A percentile compares a stretch with the other conserved stretches of the same genome.
Evolutionary conservation across 768 basidiomycete genomes (phyloP).

Genomic region (Rhodosporidiobolus sp.): DNA sequence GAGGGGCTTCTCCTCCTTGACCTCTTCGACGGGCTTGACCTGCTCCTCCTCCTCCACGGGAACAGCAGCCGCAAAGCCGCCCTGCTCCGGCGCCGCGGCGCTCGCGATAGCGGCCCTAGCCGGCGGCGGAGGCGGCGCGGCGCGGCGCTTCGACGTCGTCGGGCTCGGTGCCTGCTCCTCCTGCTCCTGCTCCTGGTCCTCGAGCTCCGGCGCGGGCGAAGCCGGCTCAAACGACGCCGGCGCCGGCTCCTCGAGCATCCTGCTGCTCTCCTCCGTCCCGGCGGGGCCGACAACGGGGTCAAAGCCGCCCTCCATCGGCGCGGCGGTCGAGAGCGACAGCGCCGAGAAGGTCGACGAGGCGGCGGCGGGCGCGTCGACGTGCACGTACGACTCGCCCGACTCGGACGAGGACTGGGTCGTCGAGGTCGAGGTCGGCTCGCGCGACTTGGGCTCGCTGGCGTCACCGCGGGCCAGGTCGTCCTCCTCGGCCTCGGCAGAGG

Average conservation of each 20-base stretch:
- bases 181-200: too few species aligned
- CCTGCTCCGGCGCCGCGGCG: not conserved
- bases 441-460: not conserved
- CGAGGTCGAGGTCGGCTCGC: not conserved
- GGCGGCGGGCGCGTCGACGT: constrained; percentile 3
- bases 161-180: not conserved
- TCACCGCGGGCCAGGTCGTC: not conserved
- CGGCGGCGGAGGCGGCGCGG: constrained; percentile 25
- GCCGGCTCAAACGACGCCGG: constrained; percentile 12
- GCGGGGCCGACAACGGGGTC: constrained; percentile 5
- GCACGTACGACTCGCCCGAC: constrained; percentile 39
- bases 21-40: not conserved
- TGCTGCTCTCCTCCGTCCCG: not conserved
- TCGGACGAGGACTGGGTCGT: constrained; percentile 12
- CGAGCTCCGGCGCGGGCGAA: not conserved
- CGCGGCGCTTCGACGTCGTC: constrained; percentile 7
- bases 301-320: not conserved
- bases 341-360: too few species aligned
- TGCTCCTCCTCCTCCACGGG: not conserved
- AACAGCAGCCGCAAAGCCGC: not conserved
- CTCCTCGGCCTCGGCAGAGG: not conserved
- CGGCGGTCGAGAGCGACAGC: not conserved
- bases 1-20: not conserved
- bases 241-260: constrained; percentile 13
- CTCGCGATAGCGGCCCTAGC: too few species aligned